These are phyloP conservation scores for Lodderomyces parapsilosis DNA, from an alignment of 1,139 yeast species.

Conservation along the genomic window DNA sequence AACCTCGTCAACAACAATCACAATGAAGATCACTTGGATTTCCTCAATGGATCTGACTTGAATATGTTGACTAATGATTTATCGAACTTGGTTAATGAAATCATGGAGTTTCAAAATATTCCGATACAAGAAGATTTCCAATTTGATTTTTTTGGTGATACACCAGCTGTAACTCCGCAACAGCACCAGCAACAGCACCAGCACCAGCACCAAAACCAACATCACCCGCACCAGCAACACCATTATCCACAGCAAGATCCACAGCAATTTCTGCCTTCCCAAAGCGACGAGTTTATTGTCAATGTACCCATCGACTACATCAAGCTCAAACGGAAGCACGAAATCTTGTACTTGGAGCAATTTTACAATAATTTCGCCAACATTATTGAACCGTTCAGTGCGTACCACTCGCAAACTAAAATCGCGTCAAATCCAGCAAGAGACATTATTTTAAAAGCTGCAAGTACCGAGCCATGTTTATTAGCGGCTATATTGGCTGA, in stretches of 20 bases:
- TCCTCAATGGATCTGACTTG: constrained; percentile 21
- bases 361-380: constrained; percentile 55
- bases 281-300: constrained; percentile 10
- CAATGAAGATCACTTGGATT: constrained; percentile 6
- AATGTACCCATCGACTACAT: constrained; percentile 21
- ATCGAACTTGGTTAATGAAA: constrained; percentile 31
- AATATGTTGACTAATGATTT: constrained; percentile 29
- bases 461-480: constrained; percentile 53
- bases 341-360: constrained; percentile 44
- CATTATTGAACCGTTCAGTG: constrained; percentile 56
- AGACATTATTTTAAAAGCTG: constrained; percentile 56
- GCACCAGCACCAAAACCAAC: constrained; percentile 1
- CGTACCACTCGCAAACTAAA: constrained; percentile 25
- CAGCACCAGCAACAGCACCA: not conserved
- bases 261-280: not conserved
- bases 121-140: constrained; percentile 10
- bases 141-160: constrained; percentile 12
- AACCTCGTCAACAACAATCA: constrained; percentile 10
- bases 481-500: constrained; percentile 64
- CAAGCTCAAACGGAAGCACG: constrained; percentile 36
- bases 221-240: not conserved
- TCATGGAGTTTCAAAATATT: constrained; percentile 23
- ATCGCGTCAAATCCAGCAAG: constrained; percentile 48
- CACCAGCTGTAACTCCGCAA: not conserved
- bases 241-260: not conserved